A percentile compares a stretch with the other conserved stretches of the same genome.
Conservation (phyloP, 257 asterid genomes). For the Ophiorrhiza pumila region DNA sequence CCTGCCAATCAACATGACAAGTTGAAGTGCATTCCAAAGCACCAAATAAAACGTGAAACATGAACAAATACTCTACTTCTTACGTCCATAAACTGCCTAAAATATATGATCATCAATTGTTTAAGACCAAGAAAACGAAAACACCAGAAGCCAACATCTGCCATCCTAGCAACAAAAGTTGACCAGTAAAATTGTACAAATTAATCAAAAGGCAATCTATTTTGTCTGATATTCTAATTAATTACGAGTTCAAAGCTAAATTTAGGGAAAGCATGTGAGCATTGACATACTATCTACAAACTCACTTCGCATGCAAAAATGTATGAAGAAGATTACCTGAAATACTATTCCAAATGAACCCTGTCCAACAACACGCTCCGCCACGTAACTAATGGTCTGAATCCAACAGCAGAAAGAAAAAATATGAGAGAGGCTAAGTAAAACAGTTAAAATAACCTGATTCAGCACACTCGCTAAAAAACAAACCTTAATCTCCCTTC, state of each 20-base stretch:
- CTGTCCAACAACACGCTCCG: constrained; percentile 85
- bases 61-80: not conserved
- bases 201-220: not conserved
- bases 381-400: constrained; percentile 89
- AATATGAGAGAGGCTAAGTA: not conserved
- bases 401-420: constrained; percentile 1
- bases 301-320: not conserved
- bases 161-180: not conserved
- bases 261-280: not conserved
- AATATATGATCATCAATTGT: not conserved
- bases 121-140: not conserved
- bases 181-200: not conserved
- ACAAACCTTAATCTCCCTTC: too few species aligned
- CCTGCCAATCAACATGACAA: constrained; percentile 37
- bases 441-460: not conserved
- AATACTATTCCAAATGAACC: constrained; percentile 93
- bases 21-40: not conserved
- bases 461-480: too few species aligned
- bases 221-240: not conserved
- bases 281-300: not conserved
- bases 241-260: not conserved
- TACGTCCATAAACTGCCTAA: not conserved
- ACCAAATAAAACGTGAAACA: not conserved
- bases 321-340: constrained; percentile 43
- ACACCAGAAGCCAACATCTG: not conserved